phyloP scores from a whole-genome alignment of 2,329 filamentous ascomycete genomes.

The Penicillium brasilianum region DNA sequence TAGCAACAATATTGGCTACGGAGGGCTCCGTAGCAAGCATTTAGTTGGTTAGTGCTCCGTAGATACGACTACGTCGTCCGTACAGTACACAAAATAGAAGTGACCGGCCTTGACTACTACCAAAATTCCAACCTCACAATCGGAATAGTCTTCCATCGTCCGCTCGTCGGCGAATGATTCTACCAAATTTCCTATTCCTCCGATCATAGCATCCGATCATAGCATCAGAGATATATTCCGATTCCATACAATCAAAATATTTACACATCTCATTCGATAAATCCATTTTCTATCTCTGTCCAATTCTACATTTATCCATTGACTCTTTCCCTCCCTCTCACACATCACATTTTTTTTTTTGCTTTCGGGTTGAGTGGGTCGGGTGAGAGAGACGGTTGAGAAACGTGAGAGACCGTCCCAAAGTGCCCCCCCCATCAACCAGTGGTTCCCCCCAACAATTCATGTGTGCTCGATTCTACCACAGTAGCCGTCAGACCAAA shows the following conservation, averaged over 20 bases:
- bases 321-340: background rate
- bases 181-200: background rate
- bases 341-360: background rate
- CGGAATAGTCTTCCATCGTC: conserved; percentile 1
- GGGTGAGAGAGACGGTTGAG: conserved; percentile 30
- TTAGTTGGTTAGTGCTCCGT: no score
- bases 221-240: background rate
- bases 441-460: conserved; percentile 29
- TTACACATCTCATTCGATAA: background rate
- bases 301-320: background rate
- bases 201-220: no score
- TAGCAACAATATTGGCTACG: background rate
- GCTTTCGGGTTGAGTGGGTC: conserved; percentile 21
- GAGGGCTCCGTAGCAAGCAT: background rate
- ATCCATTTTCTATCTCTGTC: background rate
- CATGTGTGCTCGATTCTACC: conserved; percentile 33
- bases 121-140: background rate
- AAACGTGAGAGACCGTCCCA: conserved; percentile 24
- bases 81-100: background rate
- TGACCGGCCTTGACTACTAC: background rate
- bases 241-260: background rate
- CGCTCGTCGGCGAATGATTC: conserved; percentile 10
- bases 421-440: conserved; percentile 9
- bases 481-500: conserved; percentile 30
- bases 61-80: no score